phyloP scores from a whole-genome alignment of 129 eudicot species.

The Cynara cardunculus region DNA sequence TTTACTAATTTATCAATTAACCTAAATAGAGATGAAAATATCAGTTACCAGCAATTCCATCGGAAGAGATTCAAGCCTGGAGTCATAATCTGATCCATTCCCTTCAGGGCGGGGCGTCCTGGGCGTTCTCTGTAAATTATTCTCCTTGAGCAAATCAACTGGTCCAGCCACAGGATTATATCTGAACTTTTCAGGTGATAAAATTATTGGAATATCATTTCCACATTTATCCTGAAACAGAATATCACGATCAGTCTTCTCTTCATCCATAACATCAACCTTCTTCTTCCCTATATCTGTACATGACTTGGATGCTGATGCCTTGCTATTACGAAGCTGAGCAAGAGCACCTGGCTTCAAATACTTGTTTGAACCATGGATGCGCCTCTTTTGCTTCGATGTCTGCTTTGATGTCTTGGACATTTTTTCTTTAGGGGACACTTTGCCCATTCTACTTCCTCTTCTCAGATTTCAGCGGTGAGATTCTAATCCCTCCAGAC shows the following conservation, averaged over 20 bases:
- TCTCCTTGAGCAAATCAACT: slow-evolving; percentile 32
- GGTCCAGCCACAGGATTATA: slow-evolving; percentile 30
- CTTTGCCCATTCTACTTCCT: slow-evolving; percentile 68
- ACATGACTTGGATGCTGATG: slow-evolving; percentile 52
- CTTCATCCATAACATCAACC: slow-evolving; percentile 41
- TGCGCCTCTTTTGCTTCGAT: slow-evolving; percentile 53
- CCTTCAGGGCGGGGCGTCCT: slow-evolving; percentile 60
- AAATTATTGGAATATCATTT: slow-evolving; percentile 30
- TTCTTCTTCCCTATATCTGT: slow-evolving; percentile 73
- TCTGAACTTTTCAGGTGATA: slow-evolving; percentile 61
- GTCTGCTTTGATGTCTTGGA: slow-evolving; percentile 46
- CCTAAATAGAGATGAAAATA: background rate
- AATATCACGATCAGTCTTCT: slow-evolving; percentile 22
- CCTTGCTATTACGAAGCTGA: slow-evolving; percentile 79
- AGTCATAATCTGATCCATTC: slow-evolving; percentile 42
- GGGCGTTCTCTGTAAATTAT: slow-evolving; percentile 61
- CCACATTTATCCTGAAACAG: slow-evolving; percentile 11
- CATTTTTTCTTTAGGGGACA: slow-evolving; percentile 59
- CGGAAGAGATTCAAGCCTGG: slow-evolving; percentile 92
- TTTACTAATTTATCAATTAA: background rate
- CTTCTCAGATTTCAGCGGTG: background rate
- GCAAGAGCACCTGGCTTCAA: slow-evolving; percentile 97
- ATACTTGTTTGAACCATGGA: slow-evolving; percentile 52
- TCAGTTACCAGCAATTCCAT: slow-evolving; percentile 78
- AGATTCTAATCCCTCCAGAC: background rate